Evolutionary conservation across 2,329 filamentous ascomycete genomes (phyloP).

Genomic region (Neofusicoccum cordaticola): DNA sequence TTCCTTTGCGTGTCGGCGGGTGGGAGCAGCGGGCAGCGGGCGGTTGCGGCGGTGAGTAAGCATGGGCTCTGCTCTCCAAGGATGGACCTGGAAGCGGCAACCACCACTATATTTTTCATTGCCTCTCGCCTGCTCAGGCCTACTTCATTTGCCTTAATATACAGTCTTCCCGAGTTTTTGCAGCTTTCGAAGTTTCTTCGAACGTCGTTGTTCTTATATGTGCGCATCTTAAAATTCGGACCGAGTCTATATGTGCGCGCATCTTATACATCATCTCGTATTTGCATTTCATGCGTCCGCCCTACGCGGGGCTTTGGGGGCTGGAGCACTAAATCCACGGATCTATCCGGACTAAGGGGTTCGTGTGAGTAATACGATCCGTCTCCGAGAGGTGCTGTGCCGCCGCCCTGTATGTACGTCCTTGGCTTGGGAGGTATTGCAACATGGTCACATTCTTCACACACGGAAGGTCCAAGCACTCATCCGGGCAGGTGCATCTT

Average conservation of each 20-base stretch:
- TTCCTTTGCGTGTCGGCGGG: neutral
- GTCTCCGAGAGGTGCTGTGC: too few relatives aligned
- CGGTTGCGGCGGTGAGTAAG: neutral
- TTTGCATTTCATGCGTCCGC: neutral
- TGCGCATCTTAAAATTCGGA: constrained; percentile 11
- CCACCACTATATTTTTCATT: neutral
- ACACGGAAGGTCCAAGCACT: too few relatives aligned
- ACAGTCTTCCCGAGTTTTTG: neutral
- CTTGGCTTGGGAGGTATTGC: too few relatives aligned
- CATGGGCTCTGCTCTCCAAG: neutral
- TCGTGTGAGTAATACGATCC: neutral
- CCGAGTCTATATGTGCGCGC: constrained; percentile 10
- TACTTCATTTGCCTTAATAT: constrained; percentile 1
- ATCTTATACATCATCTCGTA: constrained; percentile 9
- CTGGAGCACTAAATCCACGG: neutral
- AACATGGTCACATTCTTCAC: too few relatives aligned
- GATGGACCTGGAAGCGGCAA: neutral
- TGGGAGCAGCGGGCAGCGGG: neutral
- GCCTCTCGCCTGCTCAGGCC: neutral
- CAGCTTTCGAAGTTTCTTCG: neutral
- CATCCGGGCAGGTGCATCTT: too few relatives aligned
- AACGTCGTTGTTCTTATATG: constrained; percentile 10
- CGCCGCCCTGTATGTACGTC: too few relatives aligned
- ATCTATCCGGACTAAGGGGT: neutral
- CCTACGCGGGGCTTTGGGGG: neutral